These are phyloP conservation scores for Tulasnella sp. DNA, from an alignment of 768 basidiomycete species.

Conservation along the genomic window DNA sequence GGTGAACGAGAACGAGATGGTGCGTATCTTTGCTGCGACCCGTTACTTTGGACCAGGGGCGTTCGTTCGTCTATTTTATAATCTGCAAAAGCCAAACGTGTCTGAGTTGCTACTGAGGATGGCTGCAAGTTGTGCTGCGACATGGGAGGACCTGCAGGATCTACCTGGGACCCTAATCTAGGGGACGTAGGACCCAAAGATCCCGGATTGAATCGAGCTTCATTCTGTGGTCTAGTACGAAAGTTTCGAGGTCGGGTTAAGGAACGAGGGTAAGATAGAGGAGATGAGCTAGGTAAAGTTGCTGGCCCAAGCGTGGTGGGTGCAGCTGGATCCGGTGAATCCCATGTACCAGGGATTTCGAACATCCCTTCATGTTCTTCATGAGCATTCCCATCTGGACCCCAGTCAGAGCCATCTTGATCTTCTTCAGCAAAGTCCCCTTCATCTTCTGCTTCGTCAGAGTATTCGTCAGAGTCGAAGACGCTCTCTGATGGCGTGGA, in stretches of 20 bases:
- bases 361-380: neutral
- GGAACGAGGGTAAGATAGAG: neutral
- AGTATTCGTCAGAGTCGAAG: constrained; percentile 9
- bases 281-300: neutral
- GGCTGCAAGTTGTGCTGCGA: neutral
- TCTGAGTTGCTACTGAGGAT: neutral
- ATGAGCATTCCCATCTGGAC: neutral
- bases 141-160: constrained; percentile 2
- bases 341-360: neutral
- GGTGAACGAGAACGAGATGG: neutral
- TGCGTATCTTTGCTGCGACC: no score
- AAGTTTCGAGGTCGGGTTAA: constrained; percentile 1
- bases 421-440: constrained; percentile 3
- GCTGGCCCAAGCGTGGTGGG: neutral
- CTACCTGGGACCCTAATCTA: neutral
- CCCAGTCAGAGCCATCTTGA: constrained; percentile 3
- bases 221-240: neutral
- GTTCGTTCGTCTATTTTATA: constrained; percentile 7
- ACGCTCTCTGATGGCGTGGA: neutral
- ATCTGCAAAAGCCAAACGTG: no score
- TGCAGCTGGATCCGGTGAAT: neutral
- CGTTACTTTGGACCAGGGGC: no score
- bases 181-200: neutral
- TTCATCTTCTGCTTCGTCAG: neutral
- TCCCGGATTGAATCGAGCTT: neutral